Conservation (phyloP, 306 rosid species). For the Acacia confusa region DNA sequence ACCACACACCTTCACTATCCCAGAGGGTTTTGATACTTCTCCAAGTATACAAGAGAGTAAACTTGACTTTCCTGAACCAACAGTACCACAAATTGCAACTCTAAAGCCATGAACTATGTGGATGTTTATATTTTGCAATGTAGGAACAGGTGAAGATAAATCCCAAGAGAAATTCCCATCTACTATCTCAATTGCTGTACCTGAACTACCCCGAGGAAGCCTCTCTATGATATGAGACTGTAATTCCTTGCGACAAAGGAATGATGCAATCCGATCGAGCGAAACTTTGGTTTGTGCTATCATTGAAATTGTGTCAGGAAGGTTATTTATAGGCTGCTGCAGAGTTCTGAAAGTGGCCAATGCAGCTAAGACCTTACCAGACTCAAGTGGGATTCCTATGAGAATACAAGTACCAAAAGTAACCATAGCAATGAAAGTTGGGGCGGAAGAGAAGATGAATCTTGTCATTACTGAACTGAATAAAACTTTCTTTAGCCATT, state of each 20-base stretch:
- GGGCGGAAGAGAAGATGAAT: conserved; percentile 67
- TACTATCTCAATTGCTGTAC: conserved; percentile 56
- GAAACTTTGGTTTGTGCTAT: conserved; percentile 82
- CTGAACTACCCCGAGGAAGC: conserved; percentile 64
- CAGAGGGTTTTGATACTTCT: conserved; percentile 78
- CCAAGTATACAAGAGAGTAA: conserved; percentile 76
- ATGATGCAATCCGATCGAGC: conserved; percentile 70
- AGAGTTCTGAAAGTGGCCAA: conserved; percentile 85
- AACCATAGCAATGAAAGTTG: conserved; percentile 70
- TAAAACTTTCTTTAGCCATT: conserved; percentile 64
- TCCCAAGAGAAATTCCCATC: conserved; percentile 89
- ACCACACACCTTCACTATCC: conserved; percentile 67
- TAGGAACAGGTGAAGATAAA: conserved; percentile 43
- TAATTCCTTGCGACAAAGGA: conserved; percentile 72
- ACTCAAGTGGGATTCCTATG: conserved; percentile 79
- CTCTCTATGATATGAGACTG: conserved; percentile 57
- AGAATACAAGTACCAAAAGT: conserved; percentile 76
- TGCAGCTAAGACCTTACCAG: conserved; percentile 87
- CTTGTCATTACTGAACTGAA: conserved; percentile 44
- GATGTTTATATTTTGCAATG: conserved; percentile 58
- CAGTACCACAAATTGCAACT: conserved; percentile 88
- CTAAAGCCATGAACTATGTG: conserved; percentile 57
- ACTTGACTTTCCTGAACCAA: conserved; percentile 94
- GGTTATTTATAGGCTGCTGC: conserved; percentile 65
- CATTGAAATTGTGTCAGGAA: conserved; percentile 75